Base-by-base conservation (phyloP, 73 alveolate species). In the Paramecium bursaria region DNA sequence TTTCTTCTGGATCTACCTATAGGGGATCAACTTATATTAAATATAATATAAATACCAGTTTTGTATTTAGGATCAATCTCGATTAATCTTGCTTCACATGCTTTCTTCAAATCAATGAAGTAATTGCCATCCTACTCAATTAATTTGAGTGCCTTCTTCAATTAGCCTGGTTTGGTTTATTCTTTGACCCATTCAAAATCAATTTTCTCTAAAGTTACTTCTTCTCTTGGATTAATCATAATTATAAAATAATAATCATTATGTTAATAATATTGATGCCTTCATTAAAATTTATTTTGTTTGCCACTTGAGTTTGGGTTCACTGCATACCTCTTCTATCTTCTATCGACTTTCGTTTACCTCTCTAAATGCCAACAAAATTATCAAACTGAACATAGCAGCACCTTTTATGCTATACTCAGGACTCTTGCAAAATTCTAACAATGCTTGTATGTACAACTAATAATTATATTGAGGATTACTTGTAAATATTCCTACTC, bases 131-230 rank as follows among this genome's bases (percentile, higher is more conserved):
- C 89, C 17, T 49, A 48, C 27, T 79, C 89, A 4, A 79, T 31
- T 27, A 79, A 73, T 23, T 79, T 79, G 4, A 79, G 25, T 17
- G 89, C 89, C 42, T 79, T 79, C 52, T 79, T 79, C 17, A 79
- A 39, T 22, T 46, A 57, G 13, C 31, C 76, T 9, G 74, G 77
- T 73, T 54, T 79, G 15, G 75, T 79, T 50, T 79, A 50, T 6
- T 61, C 46, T 21, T 52, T 31, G 21, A 79, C 76, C 89, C 89
- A 79, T 2, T 79, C 89, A 55, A 53, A 79, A 79, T 79, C 89
- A 33, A 79, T 53, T 23, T 79, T 79, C 42, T 79, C 89, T 54
- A 79, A 50, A 53, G 89, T 75, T 10, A 75, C 49, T 4, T 75
- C 88, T 48, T 57, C 76, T 19, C 76, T 57, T 27, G n/a, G n/a